A percentile compares a stretch with the other conserved stretches of the same genome.
These are phyloP conservation scores for Ustulina deusta DNA, from an alignment of 2,329 filamentous ascomycete species.

Conservation along the genomic window DNA sequence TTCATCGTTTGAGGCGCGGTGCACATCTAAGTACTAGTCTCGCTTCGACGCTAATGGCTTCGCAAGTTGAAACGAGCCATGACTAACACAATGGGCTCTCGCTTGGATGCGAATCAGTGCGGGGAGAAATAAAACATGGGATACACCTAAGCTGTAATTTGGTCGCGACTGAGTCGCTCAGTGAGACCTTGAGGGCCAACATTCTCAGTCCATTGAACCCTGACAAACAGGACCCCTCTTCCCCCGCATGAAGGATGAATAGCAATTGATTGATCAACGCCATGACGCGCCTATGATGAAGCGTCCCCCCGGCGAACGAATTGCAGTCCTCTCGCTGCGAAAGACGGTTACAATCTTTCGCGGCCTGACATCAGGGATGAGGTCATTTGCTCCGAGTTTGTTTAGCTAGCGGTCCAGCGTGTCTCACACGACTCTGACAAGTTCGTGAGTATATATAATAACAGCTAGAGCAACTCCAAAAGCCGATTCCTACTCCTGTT, in stretches of 20 bases:
- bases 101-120: background rate
- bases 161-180: background rate
- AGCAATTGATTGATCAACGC: slow-evolving; percentile 29
- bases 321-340: slow-evolving; percentile 6
- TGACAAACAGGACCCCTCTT: slow-evolving; percentile 24
- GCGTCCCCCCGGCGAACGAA: slow-evolving; percentile 23
- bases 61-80: background rate
- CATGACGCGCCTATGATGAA: slow-evolving; percentile 42
- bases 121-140: background rate
- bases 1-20: background rate
- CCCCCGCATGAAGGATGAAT: slow-evolving; percentile 30
- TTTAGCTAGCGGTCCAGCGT: background rate
- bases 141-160: background rate
- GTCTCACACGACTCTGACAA: background rate
- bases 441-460: slow-evolving; percentile 30
- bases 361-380: slow-evolving; percentile 40
- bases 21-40: background rate
- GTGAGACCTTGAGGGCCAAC: slow-evolving; percentile 6
- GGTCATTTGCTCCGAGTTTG: slow-evolving; percentile 31
- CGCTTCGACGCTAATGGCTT: background rate
- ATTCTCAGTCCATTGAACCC: slow-evolving; percentile 10
- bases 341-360: slow-evolving; percentile 11
- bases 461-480: slow-evolving; percentile 9
- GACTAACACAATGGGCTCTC: background rate
- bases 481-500: background rate